Percentiles rank a stretch among this genome's conserved stretches.
Conservation (phyloP, 2,329 filamentous ascomycete species). For the Zymoseptoria passerinii region DNA sequence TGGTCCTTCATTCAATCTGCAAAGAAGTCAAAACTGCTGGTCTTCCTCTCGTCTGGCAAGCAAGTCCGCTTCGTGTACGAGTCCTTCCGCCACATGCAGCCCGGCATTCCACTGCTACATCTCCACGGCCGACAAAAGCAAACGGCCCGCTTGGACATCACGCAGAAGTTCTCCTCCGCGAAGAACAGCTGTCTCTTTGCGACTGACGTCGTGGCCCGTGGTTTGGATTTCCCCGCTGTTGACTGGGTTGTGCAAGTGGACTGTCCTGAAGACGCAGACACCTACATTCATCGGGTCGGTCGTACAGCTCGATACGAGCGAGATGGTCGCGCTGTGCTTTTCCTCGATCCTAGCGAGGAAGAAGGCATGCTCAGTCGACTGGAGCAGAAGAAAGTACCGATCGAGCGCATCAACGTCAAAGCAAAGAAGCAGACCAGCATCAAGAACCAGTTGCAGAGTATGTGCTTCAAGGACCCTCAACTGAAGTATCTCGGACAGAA, state of each 20-base stretch:
- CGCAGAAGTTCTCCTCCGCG: conserved; percentile 68
- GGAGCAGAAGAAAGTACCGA: conserved; percentile 80
- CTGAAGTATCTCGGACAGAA: conserved; percentile 95
- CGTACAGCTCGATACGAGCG: conserved; percentile 90
- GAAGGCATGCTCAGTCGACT: conserved; percentile 79
- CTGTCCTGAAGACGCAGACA: conserved; percentile 91
- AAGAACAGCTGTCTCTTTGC: conserved; percentile 86
- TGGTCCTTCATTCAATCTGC: conserved; percentile 90
- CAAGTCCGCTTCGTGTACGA: conserved; percentile 96
- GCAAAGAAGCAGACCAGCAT: conserved; percentile 85
- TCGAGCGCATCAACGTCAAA: conserved; percentile 77
- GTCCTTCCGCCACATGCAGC: conserved; percentile 83
- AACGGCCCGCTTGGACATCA: conserved; percentile 77
- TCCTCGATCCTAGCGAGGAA: conserved; percentile 88
- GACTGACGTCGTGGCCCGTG: conserved; percentile 88
- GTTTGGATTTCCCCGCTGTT: conserved; percentile 90
- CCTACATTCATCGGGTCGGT: conserved; percentile 93
- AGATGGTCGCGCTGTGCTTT: conserved; percentile 78
- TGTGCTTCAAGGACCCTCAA: conserved; percentile 92
- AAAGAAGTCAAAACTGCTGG: conserved; percentile 87
- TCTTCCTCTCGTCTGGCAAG: conserved; percentile 91
- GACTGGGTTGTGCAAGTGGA: conserved; percentile 99
- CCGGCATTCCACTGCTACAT: conserved; percentile 86
- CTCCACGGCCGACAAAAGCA: conserved; percentile 93
- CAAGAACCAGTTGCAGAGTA: conserved; percentile 75